These are phyloP conservation scores for Oehlia diaphana DNA, from an alignment of 192 early-diverging fungal species.

Conservation along the genomic window DNA sequence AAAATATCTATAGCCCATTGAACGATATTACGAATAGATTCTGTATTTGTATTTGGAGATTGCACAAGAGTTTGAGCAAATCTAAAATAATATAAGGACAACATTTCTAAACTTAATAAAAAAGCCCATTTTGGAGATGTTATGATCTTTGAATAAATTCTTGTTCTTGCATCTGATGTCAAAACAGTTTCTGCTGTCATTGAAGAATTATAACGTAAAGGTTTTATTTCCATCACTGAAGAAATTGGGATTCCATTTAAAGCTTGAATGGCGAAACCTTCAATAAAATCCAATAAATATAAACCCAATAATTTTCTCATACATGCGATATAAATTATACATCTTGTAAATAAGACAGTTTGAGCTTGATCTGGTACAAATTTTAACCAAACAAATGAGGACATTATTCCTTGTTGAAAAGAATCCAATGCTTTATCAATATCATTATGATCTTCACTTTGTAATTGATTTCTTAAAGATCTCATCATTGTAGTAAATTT, in stretches of 20 bases:
- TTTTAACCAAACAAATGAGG: not conserved
- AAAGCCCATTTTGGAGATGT: not conserved
- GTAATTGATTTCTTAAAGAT: not conserved
- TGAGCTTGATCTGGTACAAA: not conserved
- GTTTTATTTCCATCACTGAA: not conserved
- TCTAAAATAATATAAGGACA: not conserved
- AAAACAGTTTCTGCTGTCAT: not conserved
- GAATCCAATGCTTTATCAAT: not conserved
- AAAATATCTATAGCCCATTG: slow-evolving; percentile 10
- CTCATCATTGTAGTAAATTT: not conserved
- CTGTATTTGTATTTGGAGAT: not conserved
- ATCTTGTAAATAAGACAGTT: not conserved
- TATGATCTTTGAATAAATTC: not conserved
- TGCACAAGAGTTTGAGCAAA: not conserved
- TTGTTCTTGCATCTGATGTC: not conserved
- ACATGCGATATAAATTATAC: slow-evolving; percentile 1
- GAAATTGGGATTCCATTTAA: not conserved
- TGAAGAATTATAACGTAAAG: not conserved
- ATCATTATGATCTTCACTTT: not conserved
- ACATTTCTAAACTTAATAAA: not conserved
- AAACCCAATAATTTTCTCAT: slow-evolving; percentile 10
- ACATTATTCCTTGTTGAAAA: not conserved
- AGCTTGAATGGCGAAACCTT: not conserved
- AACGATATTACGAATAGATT: not conserved
- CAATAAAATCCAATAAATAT: not conserved